Percentiles rank a stretch among this genome's conserved stretches.
Evolutionary conservation across 2,329 filamentous ascomycete genomes (phyloP).

Genomic region (Colletotrichum coccodes): DNA sequence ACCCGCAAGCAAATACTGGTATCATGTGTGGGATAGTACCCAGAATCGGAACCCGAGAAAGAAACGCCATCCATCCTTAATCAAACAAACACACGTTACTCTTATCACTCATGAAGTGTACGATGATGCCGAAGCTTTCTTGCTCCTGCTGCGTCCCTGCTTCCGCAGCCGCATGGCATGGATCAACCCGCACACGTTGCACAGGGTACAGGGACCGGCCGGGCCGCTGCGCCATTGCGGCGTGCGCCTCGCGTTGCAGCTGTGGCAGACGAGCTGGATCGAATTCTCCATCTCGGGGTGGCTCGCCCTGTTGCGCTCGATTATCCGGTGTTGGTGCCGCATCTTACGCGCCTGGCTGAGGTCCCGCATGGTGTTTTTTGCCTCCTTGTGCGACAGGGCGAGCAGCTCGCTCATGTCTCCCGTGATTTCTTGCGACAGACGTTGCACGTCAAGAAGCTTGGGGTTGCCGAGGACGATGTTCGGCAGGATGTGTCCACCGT

Average conservation of each 20-base stretch:
- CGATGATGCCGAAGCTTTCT: background rate
- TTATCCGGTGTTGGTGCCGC: background rate
- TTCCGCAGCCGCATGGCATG: conserved; percentile 5
- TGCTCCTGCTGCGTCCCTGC: background rate
- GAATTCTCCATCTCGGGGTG: background rate
- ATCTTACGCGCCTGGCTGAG: background rate
- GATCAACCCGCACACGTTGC: conserved; percentile 2
- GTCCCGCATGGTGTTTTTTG: background rate
- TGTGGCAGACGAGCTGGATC: conserved; percentile 1
- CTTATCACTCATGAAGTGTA: background rate
- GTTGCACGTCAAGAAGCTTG: background rate
- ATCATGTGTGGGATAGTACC: conserved; percentile 1
- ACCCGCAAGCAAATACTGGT: background rate
- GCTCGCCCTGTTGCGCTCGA: background rate
- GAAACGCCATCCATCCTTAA: no score
- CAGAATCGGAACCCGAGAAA: background rate
- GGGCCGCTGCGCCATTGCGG: conserved; percentile 5
- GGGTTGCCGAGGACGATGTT: background rate
- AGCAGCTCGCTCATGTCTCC: background rate
- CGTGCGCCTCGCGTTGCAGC: background rate
- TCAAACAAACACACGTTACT: no score
- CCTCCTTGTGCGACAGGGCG: background rate
- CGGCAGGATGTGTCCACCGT: background rate
- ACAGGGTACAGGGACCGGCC: background rate
- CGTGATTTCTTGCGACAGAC: background rate